Percentiles rank a stretch among this genome's conserved stretches.
phyloP scores from a whole-genome alignment of 75 land plant species.

The Sequoia sempervirens region DNA sequence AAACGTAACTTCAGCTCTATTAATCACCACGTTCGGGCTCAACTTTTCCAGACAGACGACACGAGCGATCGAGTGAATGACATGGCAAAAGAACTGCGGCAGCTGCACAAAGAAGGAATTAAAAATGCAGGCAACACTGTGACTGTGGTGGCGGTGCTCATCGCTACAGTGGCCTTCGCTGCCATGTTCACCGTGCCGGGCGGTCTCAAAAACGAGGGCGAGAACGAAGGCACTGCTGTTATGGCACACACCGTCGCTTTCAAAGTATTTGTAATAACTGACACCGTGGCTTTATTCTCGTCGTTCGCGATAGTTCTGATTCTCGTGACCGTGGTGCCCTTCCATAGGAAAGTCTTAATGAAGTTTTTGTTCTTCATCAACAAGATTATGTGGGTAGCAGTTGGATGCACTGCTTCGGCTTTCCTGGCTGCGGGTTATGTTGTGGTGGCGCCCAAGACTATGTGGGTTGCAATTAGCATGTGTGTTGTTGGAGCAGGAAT shows the following conservation, averaged over 20 bases:
- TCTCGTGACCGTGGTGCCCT: conserved; percentile 39
- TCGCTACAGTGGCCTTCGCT: conserved; percentile 42
- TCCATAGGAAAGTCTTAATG: conserved; percentile 19
- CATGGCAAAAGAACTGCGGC: too few relatives aligned
- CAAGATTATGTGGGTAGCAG: conserved; percentile 40
- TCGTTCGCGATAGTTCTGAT: conserved; percentile 30
- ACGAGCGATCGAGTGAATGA: too few relatives aligned
- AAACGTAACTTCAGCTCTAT: conserved; percentile 8
- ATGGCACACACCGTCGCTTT: conserved; percentile 18
- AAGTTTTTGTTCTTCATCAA: conserved; percentile 24
- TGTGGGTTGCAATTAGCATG: conserved; percentile 11
- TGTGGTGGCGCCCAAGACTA: conserved; percentile 18
- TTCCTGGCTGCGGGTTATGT: conserved; percentile 23
- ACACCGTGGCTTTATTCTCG: conserved; percentile 27
- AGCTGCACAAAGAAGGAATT: too few relatives aligned
- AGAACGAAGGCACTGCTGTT: conserved; percentile 10
- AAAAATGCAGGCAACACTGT: not conserved
- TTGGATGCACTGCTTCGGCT: conserved; percentile 26
- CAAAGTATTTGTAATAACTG: conserved; percentile 34
- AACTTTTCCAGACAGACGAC: too few relatives aligned
- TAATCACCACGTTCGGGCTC: too few relatives aligned
- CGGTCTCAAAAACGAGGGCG: conserved; percentile 17
- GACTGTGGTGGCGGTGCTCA: conserved; percentile 34
- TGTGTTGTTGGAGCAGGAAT: conserved; percentile 21
- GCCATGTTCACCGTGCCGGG: conserved; percentile 39